phyloP scores from a whole-genome alignment of 495 filamentous ascomycete species.

The Physcia stellaris region DNA sequence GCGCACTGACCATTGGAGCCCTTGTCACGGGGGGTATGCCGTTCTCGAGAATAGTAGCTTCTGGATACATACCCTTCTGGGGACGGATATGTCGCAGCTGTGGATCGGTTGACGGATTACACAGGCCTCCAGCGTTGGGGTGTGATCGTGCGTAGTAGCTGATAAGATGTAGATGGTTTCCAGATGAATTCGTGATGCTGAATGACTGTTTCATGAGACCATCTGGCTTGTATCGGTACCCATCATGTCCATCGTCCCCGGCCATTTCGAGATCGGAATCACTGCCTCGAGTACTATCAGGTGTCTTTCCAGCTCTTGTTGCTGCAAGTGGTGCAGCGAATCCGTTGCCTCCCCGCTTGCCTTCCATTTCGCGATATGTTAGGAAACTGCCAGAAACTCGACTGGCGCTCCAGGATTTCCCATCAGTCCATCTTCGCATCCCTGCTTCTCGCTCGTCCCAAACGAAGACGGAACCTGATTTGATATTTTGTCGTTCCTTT shows the following conservation, averaged over 20 bases:
- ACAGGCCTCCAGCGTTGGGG: constrained; percentile 49
- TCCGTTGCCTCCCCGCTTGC: constrained; percentile 63
- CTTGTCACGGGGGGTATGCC: constrained; percentile 52
- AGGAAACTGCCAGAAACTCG: constrained; percentile 94
- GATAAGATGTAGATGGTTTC: constrained; percentile 90
- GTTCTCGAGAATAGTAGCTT: constrained; percentile 84
- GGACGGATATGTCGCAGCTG: constrained; percentile 72
- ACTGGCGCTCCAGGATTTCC: constrained; percentile 98
- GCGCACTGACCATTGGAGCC: constrained; percentile 44
- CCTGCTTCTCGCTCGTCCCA: constrained; percentile 98
- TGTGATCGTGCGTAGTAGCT: constrained; percentile 83
- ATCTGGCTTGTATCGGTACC: constrained; percentile 93
- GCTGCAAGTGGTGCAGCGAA: constrained; percentile 38
- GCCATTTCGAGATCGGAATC: constrained; percentile 64
- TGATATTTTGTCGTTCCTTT: constrained; percentile 89
- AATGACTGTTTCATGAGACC: constrained; percentile 99
- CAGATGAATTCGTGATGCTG: constrained; percentile 84
- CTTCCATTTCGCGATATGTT: constrained; percentile 97
- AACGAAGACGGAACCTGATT: constrained; percentile 92
- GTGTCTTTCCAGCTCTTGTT: constrained; percentile 57
- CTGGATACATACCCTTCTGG: constrained; percentile 86
- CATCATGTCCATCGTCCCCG: constrained; percentile 75
- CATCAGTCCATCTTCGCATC: constrained; percentile 97
- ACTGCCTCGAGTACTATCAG: constrained; percentile 62
- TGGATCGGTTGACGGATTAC: constrained; percentile 68